These are phyloP conservation scores for Sechiopsis laciniata DNA, from an alignment of 306 rosid genomes.

Conservation along the genomic window DNA sequence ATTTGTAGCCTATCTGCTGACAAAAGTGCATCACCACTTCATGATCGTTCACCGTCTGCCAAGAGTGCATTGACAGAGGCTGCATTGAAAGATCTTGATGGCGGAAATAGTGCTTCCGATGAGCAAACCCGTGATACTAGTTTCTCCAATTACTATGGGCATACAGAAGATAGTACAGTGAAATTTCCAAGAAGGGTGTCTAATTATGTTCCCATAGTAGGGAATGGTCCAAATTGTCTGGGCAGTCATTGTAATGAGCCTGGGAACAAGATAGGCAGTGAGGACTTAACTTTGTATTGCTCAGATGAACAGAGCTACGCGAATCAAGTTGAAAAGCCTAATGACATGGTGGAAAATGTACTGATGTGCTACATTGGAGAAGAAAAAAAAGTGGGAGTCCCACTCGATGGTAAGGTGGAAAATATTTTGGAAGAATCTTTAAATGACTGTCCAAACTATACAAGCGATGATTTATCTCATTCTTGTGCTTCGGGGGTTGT, in stretches of 20 bases:
- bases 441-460: constrained; percentile 23
- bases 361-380: constrained; percentile 28
- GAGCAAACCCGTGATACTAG: constrained; percentile 31
- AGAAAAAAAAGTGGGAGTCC: constrained; percentile 26
- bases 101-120: constrained; percentile 27
- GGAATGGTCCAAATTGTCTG: constrained; percentile 20
- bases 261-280: constrained; percentile 26
- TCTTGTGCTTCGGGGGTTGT: constrained; percentile 32
- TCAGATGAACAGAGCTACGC: constrained; percentile 32
- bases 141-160: constrained; percentile 24
- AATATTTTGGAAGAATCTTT: constrained; percentile 29
- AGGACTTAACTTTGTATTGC: constrained; percentile 30
- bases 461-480: constrained; percentile 36
- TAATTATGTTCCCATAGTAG: constrained; percentile 19
- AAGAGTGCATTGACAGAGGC: constrained; percentile 25
- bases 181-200: constrained; percentile 22
- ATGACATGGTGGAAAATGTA: constrained; percentile 29
- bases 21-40: constrained; percentile 30
- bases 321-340: constrained; percentile 30
- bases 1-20: constrained; percentile 22
- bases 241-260: constrained; percentile 32
- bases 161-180: constrained; percentile 19
- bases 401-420: constrained; percentile 23
- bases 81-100: constrained; percentile 23
- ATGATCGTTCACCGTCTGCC: constrained; percentile 29